Evolutionary conservation across 768 basidiomycete species (phyloP).

Genomic region (Fibroporia radiculosa): DNA sequence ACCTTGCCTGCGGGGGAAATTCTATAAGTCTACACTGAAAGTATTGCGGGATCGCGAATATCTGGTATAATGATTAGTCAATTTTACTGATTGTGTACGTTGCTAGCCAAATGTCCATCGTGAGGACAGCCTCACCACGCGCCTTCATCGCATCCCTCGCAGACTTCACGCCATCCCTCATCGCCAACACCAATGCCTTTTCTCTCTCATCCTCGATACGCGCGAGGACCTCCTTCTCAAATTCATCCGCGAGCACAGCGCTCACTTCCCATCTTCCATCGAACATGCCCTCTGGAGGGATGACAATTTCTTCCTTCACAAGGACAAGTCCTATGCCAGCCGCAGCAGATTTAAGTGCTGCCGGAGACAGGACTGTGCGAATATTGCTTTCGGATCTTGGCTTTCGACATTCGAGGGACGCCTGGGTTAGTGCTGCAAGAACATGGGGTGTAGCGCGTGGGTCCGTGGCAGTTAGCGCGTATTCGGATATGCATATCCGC

Average conservation of each 20-base stretch:
- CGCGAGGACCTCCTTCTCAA: conserved; percentile 19
- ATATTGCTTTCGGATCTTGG: conserved; percentile 24
- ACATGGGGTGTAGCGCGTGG: conserved; percentile 24
- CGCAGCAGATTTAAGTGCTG: conserved; percentile 22
- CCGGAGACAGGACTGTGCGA: conserved; percentile 29
- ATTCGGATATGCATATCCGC: conserved; percentile 29
- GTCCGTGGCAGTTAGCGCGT: conserved; percentile 20
- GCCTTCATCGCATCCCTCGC: conserved; percentile 7
- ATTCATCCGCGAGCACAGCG: conserved; percentile 15
- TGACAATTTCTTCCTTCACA: conserved; percentile 16
- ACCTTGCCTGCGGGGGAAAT: too few species aligned
- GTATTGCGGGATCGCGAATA: too few species aligned
- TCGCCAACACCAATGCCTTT: conserved; percentile 23
- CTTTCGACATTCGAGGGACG: conserved; percentile 26
- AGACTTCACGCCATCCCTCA: conserved; percentile 22
- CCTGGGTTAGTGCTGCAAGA: conserved; percentile 30
- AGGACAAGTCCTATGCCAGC: conserved; percentile 17
- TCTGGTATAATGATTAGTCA: too few species aligned
- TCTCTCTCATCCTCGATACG: conserved; percentile 25
- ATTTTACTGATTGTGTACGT: conserved; percentile 1
- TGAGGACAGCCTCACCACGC: conserved; percentile 8
- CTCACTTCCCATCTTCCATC: conserved; percentile 31
- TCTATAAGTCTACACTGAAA: too few species aligned
- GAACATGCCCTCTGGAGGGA: conserved; percentile 18
- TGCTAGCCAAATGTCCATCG: conserved; percentile 16